Conservation (phyloP, 2,329 filamentous ascomycete species). For the Dactylellina drechsleri region DNA sequence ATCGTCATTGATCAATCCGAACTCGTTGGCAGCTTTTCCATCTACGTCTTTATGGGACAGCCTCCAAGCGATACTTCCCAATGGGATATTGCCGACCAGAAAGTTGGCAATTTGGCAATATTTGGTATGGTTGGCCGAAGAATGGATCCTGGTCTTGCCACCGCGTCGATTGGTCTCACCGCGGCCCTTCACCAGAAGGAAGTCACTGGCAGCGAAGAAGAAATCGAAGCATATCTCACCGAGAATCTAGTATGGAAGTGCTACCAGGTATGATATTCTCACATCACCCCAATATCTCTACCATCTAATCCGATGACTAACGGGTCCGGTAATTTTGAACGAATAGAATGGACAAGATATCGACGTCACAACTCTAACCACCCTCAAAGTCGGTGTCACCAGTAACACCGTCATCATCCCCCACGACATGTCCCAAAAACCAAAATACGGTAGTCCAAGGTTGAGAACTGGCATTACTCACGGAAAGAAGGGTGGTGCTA, state of each 20-base stretch:
- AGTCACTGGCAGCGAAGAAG: neutral
- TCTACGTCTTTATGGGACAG: slow-evolving; percentile 21
- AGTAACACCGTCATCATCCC: slow-evolving; percentile 21
- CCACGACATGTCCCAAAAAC: slow-evolving; percentile 14
- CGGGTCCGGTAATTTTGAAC: neutral
- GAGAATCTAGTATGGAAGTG: slow-evolving; percentile 24
- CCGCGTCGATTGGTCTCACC: slow-evolving; percentile 6
- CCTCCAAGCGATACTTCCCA: neutral
- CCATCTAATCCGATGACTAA: neutral
- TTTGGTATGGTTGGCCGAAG: slow-evolving; percentile 5
- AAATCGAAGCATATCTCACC: slow-evolving; percentile 17
- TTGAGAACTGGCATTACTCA: slow-evolving; percentile 10
- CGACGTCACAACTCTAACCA: neutral
- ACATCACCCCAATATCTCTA: too few species aligned
- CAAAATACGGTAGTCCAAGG: slow-evolving; percentile 14
- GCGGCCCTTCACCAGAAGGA: slow-evolving; percentile 6
- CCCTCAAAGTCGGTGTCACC: slow-evolving; percentile 35
- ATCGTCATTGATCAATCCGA: slow-evolving; percentile 56
- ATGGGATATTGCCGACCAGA: slow-evolving; percentile 7
- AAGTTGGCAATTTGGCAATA: slow-evolving; percentile 16
- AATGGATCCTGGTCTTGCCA: slow-evolving; percentile 9
- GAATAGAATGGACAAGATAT: slow-evolving; percentile 9
- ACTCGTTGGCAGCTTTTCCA: slow-evolving; percentile 33
- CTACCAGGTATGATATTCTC: slow-evolving; percentile 10
- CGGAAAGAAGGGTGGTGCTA: slow-evolving; percentile 14